Base-by-base conservation (phyloP, 495 filamentous ascomycete species). In the Penicillium simplicissimum region DNA sequence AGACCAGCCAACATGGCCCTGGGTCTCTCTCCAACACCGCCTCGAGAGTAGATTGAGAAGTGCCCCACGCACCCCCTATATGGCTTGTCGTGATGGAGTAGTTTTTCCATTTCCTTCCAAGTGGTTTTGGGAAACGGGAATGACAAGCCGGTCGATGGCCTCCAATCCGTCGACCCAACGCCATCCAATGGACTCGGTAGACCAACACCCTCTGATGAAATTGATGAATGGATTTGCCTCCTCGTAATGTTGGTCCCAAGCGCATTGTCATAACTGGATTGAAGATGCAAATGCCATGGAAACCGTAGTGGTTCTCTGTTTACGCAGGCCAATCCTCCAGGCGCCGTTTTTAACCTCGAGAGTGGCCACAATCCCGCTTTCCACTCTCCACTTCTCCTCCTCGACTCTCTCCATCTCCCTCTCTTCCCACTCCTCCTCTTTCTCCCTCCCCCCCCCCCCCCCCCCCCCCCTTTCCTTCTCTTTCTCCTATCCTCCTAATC, bases 361-460 rank as follows among this genome's bases (percentile, higher is more conserved):
- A n/a, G 51, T 53, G 51, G 51, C 51, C 51, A 53, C 51, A 53
- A 33, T 36, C 28, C 51, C 51, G 51, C 51, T 31, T 55, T 62
- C 66, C 65, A 57, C 60, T 21, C 51, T 53, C 33, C 28, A 35
- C 34, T 28, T 37, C 43, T 48, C 43, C 43, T 48, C 51, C 34
- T 15, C 33, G 31, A 19, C 17, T 53, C 48, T 52, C 31, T 23
- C 10, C 17, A 3, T 52, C 31, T 33, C 10, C n/a, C 11, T 52
- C 11, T 52, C 23, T 4, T 17, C 62, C 43, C 60, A 21, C 62
- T 67, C 60, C 49, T 52, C 61, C 61, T 59, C 51, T 60, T 43
- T 52, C 47, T n/a, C n/a, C n/a, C n/a, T n/a, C n/a, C n/a, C n/a
- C n/a, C n/a, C n/a, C n/a, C n/a, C n/a, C n/a, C n/a, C n/a, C n/a